Evolutionary conservation across 139 green algal species (phyloP), one percentile per base, ranked within the genome.

Genomic region (Pycnococcus provasolii): DNA sequence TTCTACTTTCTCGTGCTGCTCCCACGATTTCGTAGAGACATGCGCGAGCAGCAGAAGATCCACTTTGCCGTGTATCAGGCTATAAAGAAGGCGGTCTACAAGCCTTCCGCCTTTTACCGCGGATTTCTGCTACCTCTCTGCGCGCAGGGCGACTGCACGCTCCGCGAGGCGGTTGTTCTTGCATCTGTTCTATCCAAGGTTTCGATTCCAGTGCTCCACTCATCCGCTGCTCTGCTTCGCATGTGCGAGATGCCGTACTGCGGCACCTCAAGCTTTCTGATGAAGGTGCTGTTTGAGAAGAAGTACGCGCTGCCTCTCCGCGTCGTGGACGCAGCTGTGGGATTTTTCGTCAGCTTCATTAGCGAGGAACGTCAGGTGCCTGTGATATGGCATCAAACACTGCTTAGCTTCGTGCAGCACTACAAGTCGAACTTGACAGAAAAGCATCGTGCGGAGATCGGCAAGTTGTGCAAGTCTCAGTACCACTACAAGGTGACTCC

Each of bases 51-150:
- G 73, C 81, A 88, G 68, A 76, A 83, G 42, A 83, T 97, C 48
- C 93, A 99, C 85, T 95, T 97, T 84, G 89, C 90, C 52, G 80
- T 98, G 53, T 98, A 95, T 75, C 59, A 71, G 65, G 79, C 93
- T 6, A 73, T 99, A 44, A 92, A 91, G 64, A 97, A 97, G 78
- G 88, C 90, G n/a, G 88, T 89, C 15, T 98, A 96, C 85, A 98
- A 99, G 78, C 84, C 93, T 2, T 90, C 86, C 9, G 93, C 93
- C 2, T 98, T 96, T 67, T 99, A 89, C 81, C 97, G 97, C 76
- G 91, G 91, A 50, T 65, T 97, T 45, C 77, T 97, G 59, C 78
- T 97, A 64, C 90, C 91, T 2, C 81, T 97, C 53, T 95, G 87
- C 66, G 62, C 79, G 58, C 51, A 43, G 2, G 64, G 88, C 39